Evolutionary conservation across 2,329 filamentous ascomycete genomes (phyloP).

Genomic region (Ilyonectria mors-panacis): DNA sequence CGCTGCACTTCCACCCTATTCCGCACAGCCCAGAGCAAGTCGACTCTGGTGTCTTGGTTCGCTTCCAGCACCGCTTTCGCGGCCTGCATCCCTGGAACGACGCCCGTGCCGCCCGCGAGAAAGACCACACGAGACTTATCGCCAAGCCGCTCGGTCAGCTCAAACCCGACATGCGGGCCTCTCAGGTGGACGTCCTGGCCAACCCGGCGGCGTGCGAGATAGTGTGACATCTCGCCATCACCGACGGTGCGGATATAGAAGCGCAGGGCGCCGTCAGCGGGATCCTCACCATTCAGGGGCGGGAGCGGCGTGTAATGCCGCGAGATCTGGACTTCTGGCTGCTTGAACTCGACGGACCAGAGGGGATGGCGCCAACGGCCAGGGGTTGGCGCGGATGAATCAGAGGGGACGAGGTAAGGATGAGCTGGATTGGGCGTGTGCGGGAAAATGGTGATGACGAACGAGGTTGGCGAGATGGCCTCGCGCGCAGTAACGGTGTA

Average conservation of each 20-base stretch:
- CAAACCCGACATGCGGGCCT: constrained; percentile 82
- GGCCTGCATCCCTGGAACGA: constrained; percentile 90
- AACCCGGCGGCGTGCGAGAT: constrained; percentile 76
- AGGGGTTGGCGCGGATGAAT: neutral
- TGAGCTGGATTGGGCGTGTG: constrained; percentile 47
- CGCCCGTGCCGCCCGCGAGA: constrained; percentile 91
- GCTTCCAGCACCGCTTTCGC: constrained; percentile 72
- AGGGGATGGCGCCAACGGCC: constrained; percentile 67
- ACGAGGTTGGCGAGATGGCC: constrained; percentile 75
- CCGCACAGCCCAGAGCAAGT: constrained; percentile 86
- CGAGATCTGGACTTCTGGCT: constrained; percentile 93
- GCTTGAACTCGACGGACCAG: constrained; percentile 94
- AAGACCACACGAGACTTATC: constrained; percentile 74
- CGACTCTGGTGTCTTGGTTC: constrained; percentile 60
- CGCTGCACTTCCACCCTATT: constrained; percentile 68
- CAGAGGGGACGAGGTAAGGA: constrained; percentile 45
- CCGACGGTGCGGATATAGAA: constrained; percentile 85
- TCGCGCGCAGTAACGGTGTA: constrained; percentile 76
- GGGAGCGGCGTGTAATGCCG: constrained; percentile 93
- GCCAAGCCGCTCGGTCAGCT: constrained; percentile 56
- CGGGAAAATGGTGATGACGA: constrained; percentile 76
- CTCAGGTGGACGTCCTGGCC: constrained; percentile 81
- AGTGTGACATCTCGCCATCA: constrained; percentile 88
- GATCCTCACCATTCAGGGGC: constrained; percentile 53
- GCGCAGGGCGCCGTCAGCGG: constrained; percentile 65